Base-by-base conservation (phyloP, 768 basidiomycete genomes). In the Hirschioporus abietinus region DNA sequence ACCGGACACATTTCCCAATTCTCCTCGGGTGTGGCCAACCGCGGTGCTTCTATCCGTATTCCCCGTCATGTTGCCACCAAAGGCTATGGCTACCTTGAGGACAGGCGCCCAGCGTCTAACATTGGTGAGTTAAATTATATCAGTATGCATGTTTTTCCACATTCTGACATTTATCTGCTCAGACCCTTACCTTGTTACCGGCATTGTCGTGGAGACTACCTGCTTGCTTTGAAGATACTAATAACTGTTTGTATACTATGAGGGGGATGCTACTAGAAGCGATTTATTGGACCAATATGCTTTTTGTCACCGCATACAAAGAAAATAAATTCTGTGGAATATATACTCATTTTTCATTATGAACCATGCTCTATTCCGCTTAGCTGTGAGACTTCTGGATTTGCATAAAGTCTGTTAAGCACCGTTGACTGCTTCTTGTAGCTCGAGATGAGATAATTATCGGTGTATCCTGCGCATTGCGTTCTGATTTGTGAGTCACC, bases 71-170 rank as follows among this genome's bases (percentile, higher is more conserved):
- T 98, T 73, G 91, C 90, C 64, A 82, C 91, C 35, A 89, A 96
- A 78, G 96, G 96, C 64, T 94, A 89, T 73, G 97, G 97, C 62
- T 98, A 99, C 82, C 79, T 98, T 71, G 96, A 98, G 76, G 96
- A 97, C 81, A 87, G 96, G 70, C 93, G 96, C 69, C 97, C 97
- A 27, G 96, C 96, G 66, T 97, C 96, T 76, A 99, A 99, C 84
- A 92, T 97, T 70, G 96, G 92, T 93, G 78, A 59, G 87, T 78
- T 30, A 3, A 8, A 8, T 30, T 30, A 3, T 3, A 30, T 8
- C 30, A 8, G n/a, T 52, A 63, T 63, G 58, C 66, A 65, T 6
- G 59, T 63, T 17, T 69, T 24, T 61, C 18, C 23, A 23, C 9
- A 42, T 2, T 20, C 23, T 70, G 27, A 63, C 61, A 68, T 67